These are phyloP conservation scores for Saccharomyces hybrid DNA, from an alignment of 1,139 yeast genomes.

Conservation along the genomic window DNA sequence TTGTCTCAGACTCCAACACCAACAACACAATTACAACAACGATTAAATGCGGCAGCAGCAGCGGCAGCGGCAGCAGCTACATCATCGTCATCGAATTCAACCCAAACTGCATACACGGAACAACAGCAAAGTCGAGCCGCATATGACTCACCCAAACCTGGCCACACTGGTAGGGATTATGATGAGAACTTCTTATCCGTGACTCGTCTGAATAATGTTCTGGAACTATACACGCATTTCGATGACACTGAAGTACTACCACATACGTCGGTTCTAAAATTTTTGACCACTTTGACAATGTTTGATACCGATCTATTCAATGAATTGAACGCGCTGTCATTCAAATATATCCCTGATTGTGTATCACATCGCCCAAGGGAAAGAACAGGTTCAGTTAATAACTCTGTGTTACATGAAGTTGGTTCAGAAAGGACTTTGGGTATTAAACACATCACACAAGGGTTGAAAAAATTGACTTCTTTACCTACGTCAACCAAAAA, in stretches of 20 bases:
- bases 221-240: constrained; percentile 19
- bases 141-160: neutral
- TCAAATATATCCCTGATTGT: constrained; percentile 19
- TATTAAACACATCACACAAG: constrained; percentile 16
- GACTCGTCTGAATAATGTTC: constrained; percentile 16
- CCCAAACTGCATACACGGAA: neutral
- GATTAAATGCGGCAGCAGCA: neutral
- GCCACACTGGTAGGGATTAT: neutral
- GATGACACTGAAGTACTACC: constrained; percentile 24
- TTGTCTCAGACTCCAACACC: neutral
- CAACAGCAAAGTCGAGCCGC: neutral
- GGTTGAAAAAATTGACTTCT: constrained; percentile 17
- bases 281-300: constrained; percentile 20
- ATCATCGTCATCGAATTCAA: neutral
- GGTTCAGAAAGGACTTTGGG: constrained; percentile 9
- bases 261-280: constrained; percentile 23
- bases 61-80: neutral
- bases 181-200: neutral
- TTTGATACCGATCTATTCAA: constrained; percentile 23
- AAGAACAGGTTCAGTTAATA: neutral
- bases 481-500: constrained; percentile 16
- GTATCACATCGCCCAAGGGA: neutral
- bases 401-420: neutral
- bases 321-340: constrained; percentile 20
- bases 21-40: neutral